These are phyloP conservation scores for Aspergillus tamarii DNA, from an alignment of 2,329 filamentous ascomycete genomes.

Conservation along the genomic window DNA sequence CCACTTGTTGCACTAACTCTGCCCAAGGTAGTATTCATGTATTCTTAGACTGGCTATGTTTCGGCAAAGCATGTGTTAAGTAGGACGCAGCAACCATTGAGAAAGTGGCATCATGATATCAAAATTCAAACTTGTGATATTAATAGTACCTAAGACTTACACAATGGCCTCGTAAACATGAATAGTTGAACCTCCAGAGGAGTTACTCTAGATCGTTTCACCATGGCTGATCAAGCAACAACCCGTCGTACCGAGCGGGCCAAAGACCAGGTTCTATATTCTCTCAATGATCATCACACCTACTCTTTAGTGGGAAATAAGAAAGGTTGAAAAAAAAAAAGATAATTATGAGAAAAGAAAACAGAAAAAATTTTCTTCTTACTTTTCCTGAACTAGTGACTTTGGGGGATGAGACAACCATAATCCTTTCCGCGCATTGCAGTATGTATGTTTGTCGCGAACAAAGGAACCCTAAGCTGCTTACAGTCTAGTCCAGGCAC, in stretches of 20 bases:
- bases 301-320: neutral
- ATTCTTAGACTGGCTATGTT: neutral
- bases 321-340: neutral
- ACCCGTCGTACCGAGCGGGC: conserved; percentile 18
- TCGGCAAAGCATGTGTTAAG: neutral
- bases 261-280: conserved; percentile 8
- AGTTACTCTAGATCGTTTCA: conserved; percentile 39
- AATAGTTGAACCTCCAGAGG: neutral
- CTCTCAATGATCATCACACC: neutral
- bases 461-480: neutral
- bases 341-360: neutral
- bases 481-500: conserved; percentile 7
- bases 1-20: neutral
- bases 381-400: neutral
- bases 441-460: neutral
- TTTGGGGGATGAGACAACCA: conserved; percentile 2
- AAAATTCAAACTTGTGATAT: neutral
- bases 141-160: neutral
- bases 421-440: neutral
- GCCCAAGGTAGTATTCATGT: neutral
- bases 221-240: conserved; percentile 35
- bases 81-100: neutral
- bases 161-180: neutral
- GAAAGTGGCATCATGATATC: neutral
- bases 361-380: neutral